A percentile compares a stretch with the other conserved stretches of the same genome.
phyloP scores from a whole-genome alignment of 2,329 filamentous ascomycete genomes.

The Aspergillus udagawae region DNA sequence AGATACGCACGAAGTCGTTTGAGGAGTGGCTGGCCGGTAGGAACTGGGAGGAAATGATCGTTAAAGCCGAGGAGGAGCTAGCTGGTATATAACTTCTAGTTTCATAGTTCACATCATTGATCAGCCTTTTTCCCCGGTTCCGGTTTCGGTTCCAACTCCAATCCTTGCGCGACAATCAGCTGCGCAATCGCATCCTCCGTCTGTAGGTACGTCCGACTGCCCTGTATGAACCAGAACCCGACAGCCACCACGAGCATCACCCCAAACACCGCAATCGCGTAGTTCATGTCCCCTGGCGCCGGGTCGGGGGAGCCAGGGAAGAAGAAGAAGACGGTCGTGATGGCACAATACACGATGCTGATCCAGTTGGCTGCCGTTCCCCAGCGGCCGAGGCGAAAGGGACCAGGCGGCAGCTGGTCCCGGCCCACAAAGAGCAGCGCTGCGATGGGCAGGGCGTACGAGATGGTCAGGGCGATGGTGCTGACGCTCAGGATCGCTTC shows the following conservation, averaged over 20 bases:
- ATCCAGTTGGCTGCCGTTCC: constrained; percentile 45
- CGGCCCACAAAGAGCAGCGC: constrained; percentile 49
- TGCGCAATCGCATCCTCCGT: constrained; percentile 25
- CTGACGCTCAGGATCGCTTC: constrained; percentile 53
- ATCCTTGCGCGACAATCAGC: constrained; percentile 21
- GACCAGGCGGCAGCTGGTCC: constrained; percentile 47
- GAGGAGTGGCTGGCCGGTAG: constrained; percentile 19
- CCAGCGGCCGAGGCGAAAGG: constrained; percentile 44
- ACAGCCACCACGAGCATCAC: constrained; percentile 51
- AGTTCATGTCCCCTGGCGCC: constrained; percentile 51
- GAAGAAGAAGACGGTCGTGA: constrained; percentile 55
- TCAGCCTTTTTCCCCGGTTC: not conserved
- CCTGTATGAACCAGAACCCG: constrained; percentile 50
- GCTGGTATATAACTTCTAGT: not conserved
- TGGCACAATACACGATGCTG: constrained; percentile 49
- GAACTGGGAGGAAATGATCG: constrained; percentile 15
- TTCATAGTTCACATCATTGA: not conserved
- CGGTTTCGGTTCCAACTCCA: constrained; percentile 13
- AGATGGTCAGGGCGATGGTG: constrained; percentile 55
- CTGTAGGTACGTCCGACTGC: constrained; percentile 36
- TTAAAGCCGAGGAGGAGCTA: constrained; percentile 1
- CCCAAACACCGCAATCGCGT: constrained; percentile 55
- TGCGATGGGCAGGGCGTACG: constrained; percentile 49
- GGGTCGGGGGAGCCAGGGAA: constrained; percentile 48
- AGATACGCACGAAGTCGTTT: constrained; percentile 7